Evolutionary conservation across 768 basidiomycete species (phyloP), one percentile per base, ranked within the genome.

Genomic region (Phlebiopsis gigantea): DNA sequence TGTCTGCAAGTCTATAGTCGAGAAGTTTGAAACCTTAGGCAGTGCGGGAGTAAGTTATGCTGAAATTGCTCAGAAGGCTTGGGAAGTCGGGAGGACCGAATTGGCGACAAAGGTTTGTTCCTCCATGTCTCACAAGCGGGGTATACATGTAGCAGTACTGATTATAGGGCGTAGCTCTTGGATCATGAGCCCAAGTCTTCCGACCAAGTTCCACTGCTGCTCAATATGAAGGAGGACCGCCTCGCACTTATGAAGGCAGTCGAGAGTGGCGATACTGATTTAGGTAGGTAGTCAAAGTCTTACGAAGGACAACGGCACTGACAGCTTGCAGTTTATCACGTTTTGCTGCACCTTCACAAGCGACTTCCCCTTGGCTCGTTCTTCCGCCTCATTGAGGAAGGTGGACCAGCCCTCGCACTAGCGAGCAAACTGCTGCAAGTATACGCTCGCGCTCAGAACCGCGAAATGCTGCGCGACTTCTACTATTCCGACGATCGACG

Each of bases 401-500:
- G 92, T 12, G 92, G 93, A 2, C 77, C 84, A 31, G 72, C 75
- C 43, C 79, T 96, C 7, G 80, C 78, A 2, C 83, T 81, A n/a
- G 93, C 92, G 0, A 84, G 84, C 61, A 84, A 78, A 57, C 73
- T 97, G 3, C 77, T 96, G 45, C 90, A 96, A 68, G 91, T 95
- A 0, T 96, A 95, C 67, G 93, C 91, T 0, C 75, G 89, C 39
- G 90, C 94, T 68, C 93, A 93, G 65, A 90, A 96, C 67, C 77
- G 89, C 50, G 91, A 92, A 61, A 88, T 98, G 83, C 74, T 98
- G 6, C 79, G 93, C 15, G 94, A 99, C 68, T 98, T 95, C 72
- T 98, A 94, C 70, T 99, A 96, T 66, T 96, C 96, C 31, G 97
- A 99, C 64, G 97, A 98, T 71, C 78, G 97, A 53, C 80, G 95